These are phyloP conservation scores for Ramaria sp. DNA, from an alignment of 768 basidiomycete genomes.

Conservation along the genomic window DNA sequence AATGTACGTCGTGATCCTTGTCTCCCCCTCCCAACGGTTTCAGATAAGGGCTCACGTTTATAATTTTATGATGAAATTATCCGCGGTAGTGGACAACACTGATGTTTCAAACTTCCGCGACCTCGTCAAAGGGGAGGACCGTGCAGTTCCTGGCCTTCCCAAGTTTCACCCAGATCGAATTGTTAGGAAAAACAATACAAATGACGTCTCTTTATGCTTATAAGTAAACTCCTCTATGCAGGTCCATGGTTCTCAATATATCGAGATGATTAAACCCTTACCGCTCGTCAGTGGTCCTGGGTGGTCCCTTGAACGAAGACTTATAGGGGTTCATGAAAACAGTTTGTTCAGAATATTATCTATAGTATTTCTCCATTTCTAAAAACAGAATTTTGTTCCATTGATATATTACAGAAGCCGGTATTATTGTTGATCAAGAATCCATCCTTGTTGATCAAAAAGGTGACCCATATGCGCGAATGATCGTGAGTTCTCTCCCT, in stretches of 20 bases:
- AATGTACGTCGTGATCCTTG: slow-evolving; percentile 29
- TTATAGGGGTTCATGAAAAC: slow-evolving; percentile 70
- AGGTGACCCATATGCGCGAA: slow-evolving; percentile 47
- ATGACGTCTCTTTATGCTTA: too few relatives aligned
- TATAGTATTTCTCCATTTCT: background rate
- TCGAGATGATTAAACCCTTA: slow-evolving; percentile 70
- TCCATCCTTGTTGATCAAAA: slow-evolving; percentile 49
- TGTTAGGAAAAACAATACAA: slow-evolving; percentile 43
- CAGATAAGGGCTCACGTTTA: too few relatives aligned
- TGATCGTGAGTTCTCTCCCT: slow-evolving; percentile 35
- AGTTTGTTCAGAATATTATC: slow-evolving; percentile 34
- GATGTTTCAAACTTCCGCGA: slow-evolving; percentile 35
- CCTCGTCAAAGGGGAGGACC: slow-evolving; percentile 24
- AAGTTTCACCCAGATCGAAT: slow-evolving; percentile 56
- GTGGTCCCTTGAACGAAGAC: slow-evolving; percentile 60
- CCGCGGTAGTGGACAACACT: background rate
- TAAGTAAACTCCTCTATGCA: too few relatives aligned
- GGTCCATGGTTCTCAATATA: slow-evolving; percentile 73
- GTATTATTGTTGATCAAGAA: slow-evolving; percentile 62
- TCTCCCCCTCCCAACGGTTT: too few relatives aligned
- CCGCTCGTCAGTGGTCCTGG: slow-evolving; percentile 67
- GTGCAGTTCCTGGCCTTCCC: slow-evolving; percentile 54
- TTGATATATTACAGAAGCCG: slow-evolving; percentile 40
- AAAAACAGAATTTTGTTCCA: background rate
- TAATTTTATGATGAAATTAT: too few relatives aligned